Base-by-base conservation (phyloP, 1,139 yeast species). In the Hanseniaspora uvarum region DNA sequence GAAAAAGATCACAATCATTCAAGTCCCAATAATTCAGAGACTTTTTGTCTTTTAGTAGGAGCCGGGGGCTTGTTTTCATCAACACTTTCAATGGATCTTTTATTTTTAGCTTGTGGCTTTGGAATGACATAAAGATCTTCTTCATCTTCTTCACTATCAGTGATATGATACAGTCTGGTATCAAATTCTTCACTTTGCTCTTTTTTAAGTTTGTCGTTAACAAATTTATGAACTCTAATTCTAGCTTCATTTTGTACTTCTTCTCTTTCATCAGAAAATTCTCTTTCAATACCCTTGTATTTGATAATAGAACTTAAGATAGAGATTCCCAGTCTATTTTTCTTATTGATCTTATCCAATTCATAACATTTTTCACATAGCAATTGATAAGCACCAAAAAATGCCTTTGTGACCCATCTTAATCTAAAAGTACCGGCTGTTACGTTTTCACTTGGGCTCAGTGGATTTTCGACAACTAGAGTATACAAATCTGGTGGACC, bases 361-460 rank as follows among this genome's bases (percentile, higher is more conserved):
- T 75, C 78, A 65, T 81, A 85, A 63, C 94, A 85, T 60, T 79
- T 79, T 61, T 83, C 84, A 1, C 82, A 79, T 41, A 92, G 70
- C 52, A 88, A 67, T 63, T 87, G 95, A 67, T 77, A 89, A 0
- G 97, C 98, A 33, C 96, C 96, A 11, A 85, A 83, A 71, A 92
- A 88, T 0, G 96, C 87, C 61, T 86, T 82, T 62, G 85, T 86
- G 57, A 92, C 76, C 60, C 83, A 89, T 46, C 89, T 71, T 39
- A 87, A 71, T 64, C 89, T 88, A 70, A 81, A 87, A 1, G 95
- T 83, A 1, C 96, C 86, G 59, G 96, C 73, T 41, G 94, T 81
- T 50, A 92, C 83, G 65, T 92, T 94, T 64, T 92, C 94, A 7
- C 72, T 61, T 0, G 81, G 72, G 63, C 89, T 97, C 43, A 86